These are phyloP conservation scores for Pilasporangium apinafurcum DNA, from an alignment of 352 stramenopile species.

Conservation along the genomic window DNA sequence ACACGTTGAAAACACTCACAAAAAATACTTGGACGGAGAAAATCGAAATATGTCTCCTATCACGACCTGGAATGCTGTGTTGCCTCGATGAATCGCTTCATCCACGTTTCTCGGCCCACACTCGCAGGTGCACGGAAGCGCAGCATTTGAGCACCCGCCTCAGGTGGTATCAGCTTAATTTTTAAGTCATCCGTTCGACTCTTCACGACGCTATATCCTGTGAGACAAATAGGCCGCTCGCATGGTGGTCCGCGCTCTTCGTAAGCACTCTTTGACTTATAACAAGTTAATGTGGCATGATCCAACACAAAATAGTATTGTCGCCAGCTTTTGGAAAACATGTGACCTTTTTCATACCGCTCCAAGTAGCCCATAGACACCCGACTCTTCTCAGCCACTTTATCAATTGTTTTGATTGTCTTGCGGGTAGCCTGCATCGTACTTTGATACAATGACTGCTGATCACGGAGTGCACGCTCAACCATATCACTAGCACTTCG, in stretches of 20 bases:
- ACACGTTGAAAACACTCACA: too few relatives aligned
- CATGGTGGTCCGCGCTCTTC: constrained; percentile 52
- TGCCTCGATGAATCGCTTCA: constrained; percentile 70
- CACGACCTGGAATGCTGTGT: constrained; percentile 31
- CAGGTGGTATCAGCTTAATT: constrained; percentile 68
- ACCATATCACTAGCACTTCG: constrained; percentile 29
- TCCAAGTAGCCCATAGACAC: constrained; percentile 67
- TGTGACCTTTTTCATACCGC: constrained; percentile 63
- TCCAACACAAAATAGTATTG: constrained; percentile 78
- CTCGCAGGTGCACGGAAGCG: constrained; percentile 67
- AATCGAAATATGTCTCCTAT: neutral
- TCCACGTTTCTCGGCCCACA: constrained; percentile 68
- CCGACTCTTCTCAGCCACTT: constrained; percentile 56
- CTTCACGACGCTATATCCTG: constrained; percentile 59
- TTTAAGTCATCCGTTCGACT: constrained; percentile 77
- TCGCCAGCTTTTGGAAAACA: constrained; percentile 71
- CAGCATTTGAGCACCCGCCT: constrained; percentile 60
- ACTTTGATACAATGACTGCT: constrained; percentile 63
- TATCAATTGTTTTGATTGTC: constrained; percentile 74
- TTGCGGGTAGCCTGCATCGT: constrained; percentile 71
- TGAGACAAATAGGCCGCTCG: constrained; percentile 45
- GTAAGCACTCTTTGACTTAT: constrained; percentile 67
- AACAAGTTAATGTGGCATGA: constrained; percentile 57
- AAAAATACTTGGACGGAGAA: neutral
- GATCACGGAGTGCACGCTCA: constrained; percentile 38